These are phyloP conservation scores for Drechmeria coniospora DNA, from an alignment of 2,329 filamentous ascomycete genomes.

Conservation along the genomic window DNA sequence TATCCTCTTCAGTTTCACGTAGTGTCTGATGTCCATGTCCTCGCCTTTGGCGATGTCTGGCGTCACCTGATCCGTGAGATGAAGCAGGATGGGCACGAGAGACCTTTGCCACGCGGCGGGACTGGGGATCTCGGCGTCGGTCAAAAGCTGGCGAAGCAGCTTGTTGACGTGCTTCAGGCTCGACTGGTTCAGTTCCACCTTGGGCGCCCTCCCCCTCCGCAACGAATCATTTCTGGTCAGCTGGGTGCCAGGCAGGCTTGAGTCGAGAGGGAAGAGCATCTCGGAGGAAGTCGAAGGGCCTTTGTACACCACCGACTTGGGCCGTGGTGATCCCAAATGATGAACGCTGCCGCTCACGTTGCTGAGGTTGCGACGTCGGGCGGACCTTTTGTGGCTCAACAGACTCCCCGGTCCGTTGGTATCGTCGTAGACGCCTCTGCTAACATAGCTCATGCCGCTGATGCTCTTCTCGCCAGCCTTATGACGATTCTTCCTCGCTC, in stretches of 20 bases:
- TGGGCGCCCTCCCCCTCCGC: slow-evolving; percentile 55
- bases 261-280: slow-evolving; percentile 31
- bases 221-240: slow-evolving; percentile 71
- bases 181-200: slow-evolving; percentile 72
- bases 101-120: slow-evolving; percentile 75
- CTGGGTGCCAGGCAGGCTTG: slow-evolving; percentile 27
- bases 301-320: slow-evolving; percentile 41
- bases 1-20: slow-evolving; percentile 94
- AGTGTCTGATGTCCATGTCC: slow-evolving; percentile 93
- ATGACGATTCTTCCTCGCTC: slow-evolving; percentile 58
- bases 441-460: slow-evolving; percentile 52
- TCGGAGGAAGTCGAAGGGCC: slow-evolving; percentile 37
- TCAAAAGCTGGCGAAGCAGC: slow-evolving; percentile 67
- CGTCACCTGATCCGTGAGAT: slow-evolving; percentile 86
- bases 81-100: slow-evolving; percentile 74
- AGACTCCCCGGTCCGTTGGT: slow-evolving; percentile 38
- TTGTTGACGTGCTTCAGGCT: slow-evolving; percentile 80
- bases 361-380: slow-evolving; percentile 68
- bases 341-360: slow-evolving; percentile 56
- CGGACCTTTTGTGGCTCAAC: slow-evolving; percentile 43
- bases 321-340: slow-evolving; percentile 58
- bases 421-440: slow-evolving; percentile 52
- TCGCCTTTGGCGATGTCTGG: slow-evolving; percentile 83
- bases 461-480: slow-evolving; percentile 63
- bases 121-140: slow-evolving; percentile 60